These are phyloP conservation scores for Linderniella brevidens DNA, from an alignment of 257 asterid species.

Conservation along the genomic window DNA sequence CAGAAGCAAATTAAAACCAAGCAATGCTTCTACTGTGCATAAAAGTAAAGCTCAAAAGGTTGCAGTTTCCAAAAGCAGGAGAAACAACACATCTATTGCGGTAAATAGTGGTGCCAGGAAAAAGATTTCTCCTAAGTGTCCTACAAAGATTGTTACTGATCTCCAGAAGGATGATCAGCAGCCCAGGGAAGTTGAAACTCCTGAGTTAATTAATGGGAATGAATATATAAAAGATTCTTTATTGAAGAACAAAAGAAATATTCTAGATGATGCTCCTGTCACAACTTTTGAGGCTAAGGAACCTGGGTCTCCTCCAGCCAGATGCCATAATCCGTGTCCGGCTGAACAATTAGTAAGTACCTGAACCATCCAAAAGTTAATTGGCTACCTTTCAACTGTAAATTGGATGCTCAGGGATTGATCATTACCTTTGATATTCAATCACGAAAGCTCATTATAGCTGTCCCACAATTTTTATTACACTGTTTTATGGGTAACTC, in stretches of 20 bases:
- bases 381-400: conserved; percentile 21
- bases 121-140: conserved; percentile 12
- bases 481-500: conserved; percentile 14
- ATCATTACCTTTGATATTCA: conserved; percentile 39
- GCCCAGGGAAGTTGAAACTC: conserved; percentile 13
- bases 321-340: conserved; percentile 20
- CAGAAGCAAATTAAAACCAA: conserved; percentile 18
- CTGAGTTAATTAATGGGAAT: conserved; percentile 22
- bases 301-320: conserved; percentile 20
- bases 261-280: conserved; percentile 16
- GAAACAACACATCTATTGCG: conserved; percentile 16
- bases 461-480: conserved; percentile 4
- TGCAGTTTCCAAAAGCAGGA: conserved; percentile 17
- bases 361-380: conserved; percentile 30
- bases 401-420: conserved; percentile 19
- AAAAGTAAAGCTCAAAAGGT: conserved; percentile 15
- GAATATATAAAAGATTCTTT: conserved; percentile 12
- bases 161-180: conserved; percentile 22
- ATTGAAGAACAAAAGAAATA: conserved; percentile 17
- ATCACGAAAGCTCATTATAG: conserved; percentile 5
- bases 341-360: conserved; percentile 16
- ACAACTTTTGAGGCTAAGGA: conserved; percentile 23
- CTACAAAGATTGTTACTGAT: conserved; percentile 16
- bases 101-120: conserved; percentile 20
- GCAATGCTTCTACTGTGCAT: conserved; percentile 19